phyloP scores from a whole-genome alignment of 2,329 filamentous ascomycete species.

The Aureobasidium namibiae region DNA sequence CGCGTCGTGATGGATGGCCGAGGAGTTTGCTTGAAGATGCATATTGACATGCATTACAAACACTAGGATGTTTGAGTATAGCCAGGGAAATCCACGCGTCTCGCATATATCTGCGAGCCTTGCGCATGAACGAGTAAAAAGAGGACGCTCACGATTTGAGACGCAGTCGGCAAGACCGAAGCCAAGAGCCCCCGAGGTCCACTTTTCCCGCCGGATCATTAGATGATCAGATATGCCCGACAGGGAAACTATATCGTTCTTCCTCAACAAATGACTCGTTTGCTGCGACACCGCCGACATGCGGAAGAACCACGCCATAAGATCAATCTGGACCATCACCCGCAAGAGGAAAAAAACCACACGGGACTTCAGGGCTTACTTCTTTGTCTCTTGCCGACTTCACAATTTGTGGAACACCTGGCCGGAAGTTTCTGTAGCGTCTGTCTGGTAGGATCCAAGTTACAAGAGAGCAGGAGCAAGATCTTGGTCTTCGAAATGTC shows the following conservation, averaged over 20 bases:
- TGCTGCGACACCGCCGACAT: background rate
- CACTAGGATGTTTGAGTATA: too few species aligned
- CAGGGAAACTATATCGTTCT: background rate
- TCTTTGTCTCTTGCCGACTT: too few species aligned
- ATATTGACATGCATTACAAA: background rate
- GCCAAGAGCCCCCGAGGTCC: background rate
- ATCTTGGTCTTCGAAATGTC: too few species aligned
- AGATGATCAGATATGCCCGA: conserved; percentile 5
- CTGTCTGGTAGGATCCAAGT: too few species aligned
- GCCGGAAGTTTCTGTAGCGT: background rate
- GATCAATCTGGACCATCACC: background rate
- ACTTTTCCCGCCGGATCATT: background rate
- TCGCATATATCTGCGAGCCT: background rate
- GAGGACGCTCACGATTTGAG: background rate
- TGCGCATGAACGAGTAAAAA: background rate
- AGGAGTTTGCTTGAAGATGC: background rate
- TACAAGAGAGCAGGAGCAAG: too few species aligned
- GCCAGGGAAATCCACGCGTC: too few species aligned
- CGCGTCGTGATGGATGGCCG: background rate
- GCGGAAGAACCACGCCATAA: background rate
- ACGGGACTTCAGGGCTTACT: too few species aligned
- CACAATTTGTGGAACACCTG: too few species aligned
- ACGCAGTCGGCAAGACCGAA: background rate
- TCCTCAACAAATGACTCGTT: background rate
- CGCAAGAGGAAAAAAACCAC: background rate